Conservation (phyloP, 768 basidiomycete species). For the Glaciozyma antarctica region DNA sequence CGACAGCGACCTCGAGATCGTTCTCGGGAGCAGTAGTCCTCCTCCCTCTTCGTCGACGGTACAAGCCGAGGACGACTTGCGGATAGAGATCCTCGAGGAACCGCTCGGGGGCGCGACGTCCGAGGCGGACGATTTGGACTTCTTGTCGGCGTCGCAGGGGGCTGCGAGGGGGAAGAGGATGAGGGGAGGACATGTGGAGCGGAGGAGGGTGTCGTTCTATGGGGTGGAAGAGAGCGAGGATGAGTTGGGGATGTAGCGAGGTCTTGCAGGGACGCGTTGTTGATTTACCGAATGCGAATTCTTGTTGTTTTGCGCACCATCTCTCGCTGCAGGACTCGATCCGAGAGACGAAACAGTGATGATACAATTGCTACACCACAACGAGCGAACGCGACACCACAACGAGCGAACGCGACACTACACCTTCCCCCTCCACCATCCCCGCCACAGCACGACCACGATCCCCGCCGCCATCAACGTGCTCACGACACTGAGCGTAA, state of each 20-base stretch:
- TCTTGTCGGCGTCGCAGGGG: too few species aligned
- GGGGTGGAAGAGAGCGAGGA: too few species aligned
- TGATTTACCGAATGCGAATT: too few species aligned
- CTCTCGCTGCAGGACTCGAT: background rate
- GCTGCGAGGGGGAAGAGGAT: too few species aligned
- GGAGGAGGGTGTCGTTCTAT: too few species aligned
- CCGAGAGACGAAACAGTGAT: background rate
- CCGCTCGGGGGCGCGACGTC: too few species aligned
- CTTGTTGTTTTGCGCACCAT: too few species aligned
- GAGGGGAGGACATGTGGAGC: too few species aligned
- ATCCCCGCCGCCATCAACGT: slow-evolving; percentile 1
- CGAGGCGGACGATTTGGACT: too few species aligned
- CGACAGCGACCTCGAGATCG: background rate
- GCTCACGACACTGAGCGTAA: background rate
- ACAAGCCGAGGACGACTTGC: background rate
- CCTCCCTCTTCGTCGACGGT: too few species aligned
- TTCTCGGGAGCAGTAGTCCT: background rate
- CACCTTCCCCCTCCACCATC: slow-evolving; percentile 3
- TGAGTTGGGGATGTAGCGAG: too few species aligned
- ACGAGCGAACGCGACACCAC: background rate
- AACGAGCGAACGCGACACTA: background rate
- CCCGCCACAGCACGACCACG: background rate
- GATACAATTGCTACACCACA: background rate
- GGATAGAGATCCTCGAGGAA: background rate
- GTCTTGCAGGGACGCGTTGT: too few species aligned